Base-by-base conservation (phyloP, 129 eudicot species). In the Helichrysum umbraculigerum region DNA sequence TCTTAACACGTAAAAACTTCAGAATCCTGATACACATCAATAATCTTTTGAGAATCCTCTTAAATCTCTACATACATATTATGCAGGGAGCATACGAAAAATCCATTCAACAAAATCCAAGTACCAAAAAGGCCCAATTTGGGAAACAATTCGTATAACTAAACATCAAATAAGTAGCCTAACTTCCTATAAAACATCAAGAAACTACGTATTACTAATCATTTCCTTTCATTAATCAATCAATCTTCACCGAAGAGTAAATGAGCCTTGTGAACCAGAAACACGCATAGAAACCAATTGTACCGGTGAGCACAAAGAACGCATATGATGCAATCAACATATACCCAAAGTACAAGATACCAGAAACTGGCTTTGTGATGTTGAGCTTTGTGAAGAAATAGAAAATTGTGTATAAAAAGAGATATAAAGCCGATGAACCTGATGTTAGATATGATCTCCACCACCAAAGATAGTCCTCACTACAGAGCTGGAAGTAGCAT, bases 211-310 rank as follows among this genome's bases (percentile, higher is more conserved):
- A 32, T 34, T 56, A 70, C 61, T n/a, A n/a, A 14, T 30, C 12
- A 32, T 77, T 59, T 47, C 54, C 19, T 28, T 76, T 8, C 34
- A 67, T 56, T 25, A 34, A 64, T 80, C 71, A 88, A 73, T 88
- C 93, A 17, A 88, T 86, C 85, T 89, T 89, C 82, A 87, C 89
- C 1, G 96, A 89, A 21, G 96, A 89, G 82, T 89, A 89, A 76
- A 89, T 87, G 42, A 89, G 87, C 86, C 96, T 89, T 1, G 96
- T 89, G 84, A 89, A 89, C 91, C 91, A 89, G 82, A 89, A 89
- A 50, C 96, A 89, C 5, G 96, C 96, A 19, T 79, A 84, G 80
- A 89, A 89, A 10, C 96, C 96, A 15, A 89, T 89, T 4, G 96
- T 74, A 58, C 96, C 96, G 1, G 96, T 89, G 22, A 89, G 79